A percentile compares a stretch with the other conserved stretches of the same genome.
Conservation (phyloP, 495 filamentous ascomycete genomes). For the Penicillium canariense region DNA sequence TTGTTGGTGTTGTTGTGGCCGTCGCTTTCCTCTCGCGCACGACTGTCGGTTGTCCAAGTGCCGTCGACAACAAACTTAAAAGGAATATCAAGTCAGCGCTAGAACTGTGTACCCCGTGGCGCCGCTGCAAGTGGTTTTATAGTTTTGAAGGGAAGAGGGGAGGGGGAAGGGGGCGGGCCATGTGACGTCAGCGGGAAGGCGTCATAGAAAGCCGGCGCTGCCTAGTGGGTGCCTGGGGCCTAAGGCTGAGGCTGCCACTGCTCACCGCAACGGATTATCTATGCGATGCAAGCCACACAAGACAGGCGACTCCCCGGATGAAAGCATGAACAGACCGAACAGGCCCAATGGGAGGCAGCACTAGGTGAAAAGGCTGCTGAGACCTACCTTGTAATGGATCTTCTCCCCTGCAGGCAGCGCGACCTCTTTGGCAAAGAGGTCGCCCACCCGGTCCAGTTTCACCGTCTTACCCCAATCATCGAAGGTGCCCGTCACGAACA, state of each 20-base stretch:
- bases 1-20: slow-evolving; percentile 81
- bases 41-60: slow-evolving; percentile 76
- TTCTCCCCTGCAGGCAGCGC: slow-evolving; percentile 63
- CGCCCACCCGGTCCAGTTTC: slow-evolving; percentile 70
- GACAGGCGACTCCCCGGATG: too few relatives aligned
- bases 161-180: slow-evolving; percentile 12
- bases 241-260: not conserved
- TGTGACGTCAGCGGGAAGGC: slow-evolving; percentile 35
- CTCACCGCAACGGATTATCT: slow-evolving; percentile 25
- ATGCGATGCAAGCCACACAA: slow-evolving; percentile 1
- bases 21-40: slow-evolving; percentile 76
- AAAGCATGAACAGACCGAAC: not conserved
- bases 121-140: slow-evolving; percentile 21
- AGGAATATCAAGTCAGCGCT: slow-evolving; percentile 14
- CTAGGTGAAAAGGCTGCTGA: slow-evolving; percentile 4
- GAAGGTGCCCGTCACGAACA: slow-evolving; percentile 94
- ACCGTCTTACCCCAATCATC: slow-evolving; percentile 88
- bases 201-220: slow-evolving; percentile 28
- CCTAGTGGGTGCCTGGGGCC: slow-evolving; percentile 16
- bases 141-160: slow-evolving; percentile 11
- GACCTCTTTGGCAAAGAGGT: slow-evolving; percentile 74
- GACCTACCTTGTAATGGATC: slow-evolving; percentile 77
- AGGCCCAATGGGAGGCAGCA: not conserved
- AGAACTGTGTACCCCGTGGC: not conserved
- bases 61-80: slow-evolving; percentile 88